Percentiles rank a stretch among this genome's conserved stretches.
Evolutionary conservation across 176 grass and related monocot genomes (phyloP).

Genomic region (Panicum miliaceum): DNA sequence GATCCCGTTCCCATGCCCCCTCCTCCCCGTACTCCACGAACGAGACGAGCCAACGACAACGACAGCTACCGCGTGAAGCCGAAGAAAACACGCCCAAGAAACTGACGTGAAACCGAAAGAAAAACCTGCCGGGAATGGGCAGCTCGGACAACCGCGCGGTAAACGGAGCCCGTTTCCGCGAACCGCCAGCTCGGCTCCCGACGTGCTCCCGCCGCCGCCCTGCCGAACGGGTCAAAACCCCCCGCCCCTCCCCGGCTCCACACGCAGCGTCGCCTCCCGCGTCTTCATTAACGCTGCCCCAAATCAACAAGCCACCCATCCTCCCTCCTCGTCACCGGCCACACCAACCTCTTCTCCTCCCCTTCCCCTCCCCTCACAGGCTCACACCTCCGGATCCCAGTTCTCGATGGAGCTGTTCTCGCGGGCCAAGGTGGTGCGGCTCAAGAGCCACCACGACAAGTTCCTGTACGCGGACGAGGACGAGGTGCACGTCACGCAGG

Average conservation of each 20-base stretch:
- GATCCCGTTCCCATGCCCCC: not conserved
- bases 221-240: conserved; percentile 31
- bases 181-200: not conserved
- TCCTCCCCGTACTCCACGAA: not conserved
- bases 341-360: not conserved
- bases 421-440: conserved; percentile 75
- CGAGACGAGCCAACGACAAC: not conserved
- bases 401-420: conserved; percentile 69
- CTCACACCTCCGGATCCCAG: not conserved
- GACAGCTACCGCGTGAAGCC: conserved; percentile 6
- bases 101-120: not conserved
- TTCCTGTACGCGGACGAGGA: conserved; percentile 89
- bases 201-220: conserved; percentile 29
- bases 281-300: not conserved
- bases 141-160: not conserved
- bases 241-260: not conserved
- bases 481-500: conserved; percentile 77
- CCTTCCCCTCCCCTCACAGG: not conserved
- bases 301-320: not conserved
- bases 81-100: not conserved
- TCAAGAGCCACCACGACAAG: conserved; percentile 91
- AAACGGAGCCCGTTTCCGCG: conserved; percentile 27
- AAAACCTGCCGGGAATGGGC: not conserved
- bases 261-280: not conserved
- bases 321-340: conserved; percentile 23